Evolutionary conservation across 2,329 filamentous ascomycete species (phyloP), one percentile per base, ranked within the genome.

Genomic region (Byssochlamys sp.): DNA sequence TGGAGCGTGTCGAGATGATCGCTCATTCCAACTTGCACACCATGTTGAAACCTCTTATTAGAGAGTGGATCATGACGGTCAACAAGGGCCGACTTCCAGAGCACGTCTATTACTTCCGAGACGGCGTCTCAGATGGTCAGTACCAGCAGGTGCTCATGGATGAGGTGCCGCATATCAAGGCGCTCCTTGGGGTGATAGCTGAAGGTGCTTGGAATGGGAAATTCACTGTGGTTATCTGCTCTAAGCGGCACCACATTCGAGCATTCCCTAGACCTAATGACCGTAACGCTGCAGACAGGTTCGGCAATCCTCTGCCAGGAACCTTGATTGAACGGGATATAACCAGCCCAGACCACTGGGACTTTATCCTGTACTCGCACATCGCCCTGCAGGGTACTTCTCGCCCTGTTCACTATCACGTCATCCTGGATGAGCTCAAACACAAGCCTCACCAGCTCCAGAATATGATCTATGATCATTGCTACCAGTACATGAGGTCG

Each of bases 231-330:
- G 84, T 96, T 48, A 82, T 97, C 52, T 91, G 89, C 1, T 91
- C 89, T 1, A 99, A 99, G 80, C 88, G 94, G 2, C 94, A 99
- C 64, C 92, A 96, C 67, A 85, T 96, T 55, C 88, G 94, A 14
- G 91, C 96, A 71, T 97, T 97, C 77, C 92, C 94, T 0, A 80
- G 83, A 53, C 72, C 77, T 0, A 74, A 71, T 19, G 79, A 82
- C 58, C 69, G 63, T 9, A 60, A 58, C 2, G 73, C 77, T 11
- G 80, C 75, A 4, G 94, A 99, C 68, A 80, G 80, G 53, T 95
- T 95, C 62, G 82, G 80, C 35, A 99, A 97, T 67, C 82, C 91
- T 0, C 72, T 92, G 0, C 92, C 92, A 0, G 95, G 94, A 2
- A 95, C 89, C 0, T 70, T 99, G 0, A 86, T 99, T 4, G 92